phyloP scores from a whole-genome alignment of 1,284 basidiomycete species.

The Cryptococcus sp. region DNA sequence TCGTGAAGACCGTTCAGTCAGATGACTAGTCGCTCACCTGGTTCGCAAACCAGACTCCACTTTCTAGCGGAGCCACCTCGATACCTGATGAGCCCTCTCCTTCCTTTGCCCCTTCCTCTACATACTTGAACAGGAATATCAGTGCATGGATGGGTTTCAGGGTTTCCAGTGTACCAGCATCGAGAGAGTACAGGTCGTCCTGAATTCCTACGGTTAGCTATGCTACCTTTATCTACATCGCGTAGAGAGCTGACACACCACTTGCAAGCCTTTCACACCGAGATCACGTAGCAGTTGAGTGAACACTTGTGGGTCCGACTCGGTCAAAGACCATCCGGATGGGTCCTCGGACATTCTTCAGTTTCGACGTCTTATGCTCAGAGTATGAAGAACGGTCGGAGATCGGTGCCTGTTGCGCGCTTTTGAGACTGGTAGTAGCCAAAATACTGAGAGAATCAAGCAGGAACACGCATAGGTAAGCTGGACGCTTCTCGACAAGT shows the following conservation, averaged over 20 bases:
- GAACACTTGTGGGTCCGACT: slow-evolving; percentile 56
- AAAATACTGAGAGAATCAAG: too few relatives aligned
- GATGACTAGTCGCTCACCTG: slow-evolving; percentile 55
- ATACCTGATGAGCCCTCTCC: slow-evolving; percentile 53
- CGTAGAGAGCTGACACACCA: slow-evolving; percentile 41
- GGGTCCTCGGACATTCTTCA: slow-evolving; percentile 46
- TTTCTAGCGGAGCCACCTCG: slow-evolving; percentile 64
- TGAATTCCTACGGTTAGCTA: slow-evolving; percentile 54
- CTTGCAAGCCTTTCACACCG: slow-evolving; percentile 56
- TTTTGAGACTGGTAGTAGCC: too few relatives aligned
- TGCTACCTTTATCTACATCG: slow-evolving; percentile 51
- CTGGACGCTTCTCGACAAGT: too few relatives aligned
- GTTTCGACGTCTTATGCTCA: neutral
- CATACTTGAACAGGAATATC: slow-evolving; percentile 92
- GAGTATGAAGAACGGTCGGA: too few relatives aligned
- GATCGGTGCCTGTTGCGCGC: too few relatives aligned
- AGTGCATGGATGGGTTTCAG: slow-evolving; percentile 81
- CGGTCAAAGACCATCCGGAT: slow-evolving; percentile 53
- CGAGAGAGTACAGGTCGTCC: slow-evolving; percentile 86
- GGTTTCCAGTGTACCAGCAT: slow-evolving; percentile 66
- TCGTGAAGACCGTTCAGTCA: too few relatives aligned
- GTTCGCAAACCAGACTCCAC: slow-evolving; percentile 82
- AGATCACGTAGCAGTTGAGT: slow-evolving; percentile 54
- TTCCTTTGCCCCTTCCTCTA: slow-evolving; percentile 56
- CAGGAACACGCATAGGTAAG: too few relatives aligned